Conservation (phyloP, 768 basidiomycete species). For the Tylopilus felleus region DNA sequence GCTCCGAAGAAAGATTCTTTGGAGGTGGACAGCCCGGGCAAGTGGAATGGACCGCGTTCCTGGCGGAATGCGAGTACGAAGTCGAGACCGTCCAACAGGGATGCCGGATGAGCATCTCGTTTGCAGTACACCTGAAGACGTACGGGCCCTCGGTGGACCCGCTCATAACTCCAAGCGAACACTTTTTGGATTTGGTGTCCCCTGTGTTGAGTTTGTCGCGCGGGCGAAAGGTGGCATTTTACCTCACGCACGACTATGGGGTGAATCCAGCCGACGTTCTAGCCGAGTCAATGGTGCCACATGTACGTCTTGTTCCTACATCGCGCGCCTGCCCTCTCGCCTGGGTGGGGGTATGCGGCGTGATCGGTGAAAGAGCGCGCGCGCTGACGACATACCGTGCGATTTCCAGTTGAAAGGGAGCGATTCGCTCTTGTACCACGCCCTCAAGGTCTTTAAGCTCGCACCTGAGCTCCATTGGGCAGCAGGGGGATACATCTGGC, state of each 20-base stretch:
- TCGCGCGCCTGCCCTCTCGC: constrained; percentile 3
- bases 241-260: constrained; percentile 64
- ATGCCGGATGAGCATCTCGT: constrained; percentile 65
- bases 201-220: constrained; percentile 70
- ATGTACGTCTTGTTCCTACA: constrained; percentile 43
- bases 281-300: constrained; percentile 68
- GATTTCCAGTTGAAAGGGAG: constrained; percentile 64
- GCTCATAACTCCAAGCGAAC: constrained; percentile 68
- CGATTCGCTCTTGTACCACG: constrained; percentile 72
- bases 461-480: constrained; percentile 74
- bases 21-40: constrained; percentile 60
- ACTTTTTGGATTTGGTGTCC: constrained; percentile 66
- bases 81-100: constrained; percentile 70
- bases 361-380: constrained; percentile 7
- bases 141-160: constrained; percentile 65
- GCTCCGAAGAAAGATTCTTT: constrained; percentile 57
- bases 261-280: constrained; percentile 66
- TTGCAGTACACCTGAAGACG: constrained; percentile 65
- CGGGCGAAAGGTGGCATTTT: constrained; percentile 70
- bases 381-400: constrained; percentile 14
- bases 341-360: constrained; percentile 2
- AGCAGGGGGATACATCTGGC: constrained; percentile 82
- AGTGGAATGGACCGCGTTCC: constrained; percentile 77
- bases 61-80: constrained; percentile 72
- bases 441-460: constrained; percentile 74